A percentile compares a stretch with the other conserved stretches of the same genome.
These are phyloP conservation scores for Ceratocystis huliohia DNA, from an alignment of 2,329 filamentous ascomycete species.

Conservation along the genomic window DNA sequence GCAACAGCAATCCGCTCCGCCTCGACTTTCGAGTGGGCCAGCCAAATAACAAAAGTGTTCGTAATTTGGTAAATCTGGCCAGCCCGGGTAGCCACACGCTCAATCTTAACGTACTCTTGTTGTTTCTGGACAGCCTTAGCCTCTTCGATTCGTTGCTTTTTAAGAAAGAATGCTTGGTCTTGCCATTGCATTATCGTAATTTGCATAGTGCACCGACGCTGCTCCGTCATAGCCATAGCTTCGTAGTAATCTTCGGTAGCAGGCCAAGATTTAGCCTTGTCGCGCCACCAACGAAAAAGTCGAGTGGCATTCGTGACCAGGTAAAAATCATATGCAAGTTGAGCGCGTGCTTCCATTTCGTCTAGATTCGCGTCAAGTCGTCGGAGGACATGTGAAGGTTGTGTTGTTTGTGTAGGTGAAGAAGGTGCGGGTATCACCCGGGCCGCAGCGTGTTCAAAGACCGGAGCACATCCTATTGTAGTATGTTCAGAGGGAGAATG, in stretches of 20 bases:
- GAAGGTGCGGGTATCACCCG: conserved; percentile 8
- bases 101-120: conserved; percentile 17
- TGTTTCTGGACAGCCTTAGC: conserved; percentile 17
- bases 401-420: conserved; percentile 19
- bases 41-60: conserved; percentile 42
- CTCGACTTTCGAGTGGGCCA: conserved; percentile 49
- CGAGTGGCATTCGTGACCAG: conserved; percentile 10
- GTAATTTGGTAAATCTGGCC: conserved; percentile 52
- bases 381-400: conserved; percentile 19
- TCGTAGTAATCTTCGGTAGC: conserved; percentile 20
- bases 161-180: conserved; percentile 10
- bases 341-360: conserved; percentile 19
- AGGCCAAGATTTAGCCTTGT: conserved; percentile 15
- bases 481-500: not conserved
- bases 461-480: not conserved
- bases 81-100: conserved; percentile 40
- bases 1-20: conserved; percentile 54
- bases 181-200: conserved; percentile 20
- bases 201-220: conserved; percentile 13
- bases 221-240: conserved; percentile 18
- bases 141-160: conserved; percentile 14
- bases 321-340: conserved; percentile 11
- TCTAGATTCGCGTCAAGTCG: conserved; percentile 14
- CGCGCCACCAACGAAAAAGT: conserved; percentile 20
- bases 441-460: conserved; percentile 13